A percentile compares a stretch with the other conserved stretches of the same genome.
Evolutionary conservation across 257 asterid genomes (phyloP).

Genomic region (Coffea eugenioides): DNA sequence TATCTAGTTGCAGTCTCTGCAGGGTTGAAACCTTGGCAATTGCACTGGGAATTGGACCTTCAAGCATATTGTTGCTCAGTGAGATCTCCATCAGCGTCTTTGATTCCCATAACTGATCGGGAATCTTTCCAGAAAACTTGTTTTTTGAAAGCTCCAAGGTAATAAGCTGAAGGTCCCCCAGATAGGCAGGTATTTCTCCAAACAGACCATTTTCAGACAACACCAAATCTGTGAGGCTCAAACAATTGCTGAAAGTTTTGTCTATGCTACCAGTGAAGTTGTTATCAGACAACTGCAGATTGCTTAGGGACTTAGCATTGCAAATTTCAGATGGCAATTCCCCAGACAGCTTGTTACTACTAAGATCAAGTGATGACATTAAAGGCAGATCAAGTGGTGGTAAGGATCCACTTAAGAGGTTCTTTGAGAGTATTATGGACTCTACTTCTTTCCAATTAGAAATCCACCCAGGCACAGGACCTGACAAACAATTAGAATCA

Average conservation of each 20-base stretch:
- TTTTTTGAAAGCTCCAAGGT: slow-evolving; percentile 62
- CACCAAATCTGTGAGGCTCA: slow-evolving; percentile 44
- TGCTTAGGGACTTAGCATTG: slow-evolving; percentile 42
- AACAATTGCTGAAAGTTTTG: slow-evolving; percentile 46
- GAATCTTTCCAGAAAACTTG: slow-evolving; percentile 53
- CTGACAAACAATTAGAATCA: slow-evolving; percentile 55
- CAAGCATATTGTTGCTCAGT: slow-evolving; percentile 45
- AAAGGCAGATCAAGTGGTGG: slow-evolving; percentile 58
- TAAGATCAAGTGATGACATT: slow-evolving; percentile 46
- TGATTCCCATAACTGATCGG: slow-evolving; percentile 66
- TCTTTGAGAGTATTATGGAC: slow-evolving; percentile 48
- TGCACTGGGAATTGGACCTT: slow-evolving; percentile 44
- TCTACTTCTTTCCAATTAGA: slow-evolving; percentile 59
- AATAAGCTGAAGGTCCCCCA: slow-evolving; percentile 55
- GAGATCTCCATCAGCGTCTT: slow-evolving; percentile 55
- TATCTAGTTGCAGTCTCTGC: slow-evolving; percentile 52
- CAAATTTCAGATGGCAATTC: slow-evolving; percentile 52
- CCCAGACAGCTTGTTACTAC: slow-evolving; percentile 60
- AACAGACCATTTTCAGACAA: slow-evolving; percentile 57
- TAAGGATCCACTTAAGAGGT: slow-evolving; percentile 52
- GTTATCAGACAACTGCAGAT: slow-evolving; percentile 51
- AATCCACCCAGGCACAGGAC: slow-evolving; percentile 68
- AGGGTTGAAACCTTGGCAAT: slow-evolving; percentile 36
- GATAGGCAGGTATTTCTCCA: slow-evolving; percentile 64
- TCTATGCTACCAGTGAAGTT: slow-evolving; percentile 52